A percentile compares a stretch with the other conserved stretches of the same genome.
These are phyloP conservation scores for Anisodus acutangulus DNA, from an alignment of 257 asterid genomes.

Conservation along the genomic window DNA sequence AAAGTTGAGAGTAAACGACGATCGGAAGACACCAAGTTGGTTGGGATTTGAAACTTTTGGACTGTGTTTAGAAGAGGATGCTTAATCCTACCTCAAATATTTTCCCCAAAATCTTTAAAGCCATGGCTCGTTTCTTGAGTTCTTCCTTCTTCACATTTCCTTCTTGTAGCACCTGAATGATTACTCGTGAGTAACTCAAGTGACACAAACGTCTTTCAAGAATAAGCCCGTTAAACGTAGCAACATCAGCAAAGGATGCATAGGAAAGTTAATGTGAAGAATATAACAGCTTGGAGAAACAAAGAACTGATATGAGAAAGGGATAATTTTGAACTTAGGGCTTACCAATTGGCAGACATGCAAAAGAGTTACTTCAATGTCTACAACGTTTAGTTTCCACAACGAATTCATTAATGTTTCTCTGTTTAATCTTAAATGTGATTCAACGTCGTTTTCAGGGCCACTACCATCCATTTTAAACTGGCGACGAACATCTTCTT, in stretches of 20 bases:
- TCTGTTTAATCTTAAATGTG: slow-evolving; percentile 70
- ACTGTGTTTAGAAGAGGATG: neutral
- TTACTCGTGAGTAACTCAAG: neutral
- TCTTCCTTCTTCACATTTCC: slow-evolving; percentile 65
- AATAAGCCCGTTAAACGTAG: neutral
- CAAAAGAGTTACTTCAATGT: slow-evolving; percentile 77
- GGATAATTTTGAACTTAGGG: neutral
- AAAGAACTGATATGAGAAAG: neutral
- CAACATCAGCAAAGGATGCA: neutral
- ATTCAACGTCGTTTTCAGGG: slow-evolving; percentile 67
- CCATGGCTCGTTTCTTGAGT: slow-evolving; percentile 67
- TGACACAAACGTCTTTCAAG: neutral
- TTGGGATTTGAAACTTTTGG: neutral
- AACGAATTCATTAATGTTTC: slow-evolving; percentile 73
- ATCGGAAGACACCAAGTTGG: neutral
- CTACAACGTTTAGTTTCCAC: slow-evolving; percentile 92
- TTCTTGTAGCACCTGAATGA: slow-evolving; percentile 76
- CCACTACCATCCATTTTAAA: slow-evolving; percentile 64
- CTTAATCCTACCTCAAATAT: slow-evolving; percentile 58
- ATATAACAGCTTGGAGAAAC: neutral
- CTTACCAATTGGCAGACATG: slow-evolving; percentile 91
- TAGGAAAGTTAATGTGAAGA: neutral
- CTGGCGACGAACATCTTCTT: slow-evolving; percentile 72
- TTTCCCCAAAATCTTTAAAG: slow-evolving; percentile 72
- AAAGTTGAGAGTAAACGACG: neutral